These are phyloP conservation scores for Rhizopogon salebrosus DNA, from an alignment of 768 basidiomycete species.

Conservation along the genomic window DNA sequence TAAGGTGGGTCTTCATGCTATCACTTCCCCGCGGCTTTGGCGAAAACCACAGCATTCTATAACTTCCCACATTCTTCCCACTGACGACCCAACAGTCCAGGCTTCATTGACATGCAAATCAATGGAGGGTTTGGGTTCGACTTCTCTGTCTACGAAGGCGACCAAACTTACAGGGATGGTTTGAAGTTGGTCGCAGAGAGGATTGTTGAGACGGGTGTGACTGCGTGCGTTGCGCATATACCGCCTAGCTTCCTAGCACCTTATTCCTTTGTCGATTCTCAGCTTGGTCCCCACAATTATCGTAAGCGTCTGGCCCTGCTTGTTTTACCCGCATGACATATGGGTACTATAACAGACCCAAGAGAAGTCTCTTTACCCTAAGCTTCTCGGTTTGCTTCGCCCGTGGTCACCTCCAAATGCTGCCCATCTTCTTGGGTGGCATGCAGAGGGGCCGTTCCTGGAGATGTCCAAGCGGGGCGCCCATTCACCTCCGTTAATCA, in stretches of 20 bases:
- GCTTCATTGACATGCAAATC: constrained; percentile 83
- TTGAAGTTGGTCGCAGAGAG: constrained; percentile 66
- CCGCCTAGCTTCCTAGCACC: constrained; percentile 14
- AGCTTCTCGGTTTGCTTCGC: constrained; percentile 59
- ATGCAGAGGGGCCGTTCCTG: constrained; percentile 88
- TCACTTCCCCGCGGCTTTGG: not conserved
- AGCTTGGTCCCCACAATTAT: constrained; percentile 67
- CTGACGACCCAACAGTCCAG: constrained; percentile 49
- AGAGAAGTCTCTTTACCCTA: constrained; percentile 69
- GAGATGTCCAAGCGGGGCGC: constrained; percentile 80
- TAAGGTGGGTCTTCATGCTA: constrained; percentile 42
- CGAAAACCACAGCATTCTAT: not conserved
- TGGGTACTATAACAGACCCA: constrained; percentile 51
- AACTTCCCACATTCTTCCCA: too few species aligned
- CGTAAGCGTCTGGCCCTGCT: constrained; percentile 33
- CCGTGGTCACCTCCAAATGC: constrained; percentile 60
- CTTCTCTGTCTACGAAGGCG: constrained; percentile 75
- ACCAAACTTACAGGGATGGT: constrained; percentile 61
- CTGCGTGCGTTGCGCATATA: constrained; percentile 53
- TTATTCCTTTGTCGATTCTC: constrained; percentile 18
- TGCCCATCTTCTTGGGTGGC: constrained; percentile 82
- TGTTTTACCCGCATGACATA: not conserved
- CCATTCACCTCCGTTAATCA: constrained; percentile 65
- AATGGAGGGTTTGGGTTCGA: constrained; percentile 89
- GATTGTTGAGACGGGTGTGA: constrained; percentile 85